Evolutionary conservation across 1,139 yeast genomes (phyloP).

Genomic region (Wickerhamomyces sp.): DNA sequence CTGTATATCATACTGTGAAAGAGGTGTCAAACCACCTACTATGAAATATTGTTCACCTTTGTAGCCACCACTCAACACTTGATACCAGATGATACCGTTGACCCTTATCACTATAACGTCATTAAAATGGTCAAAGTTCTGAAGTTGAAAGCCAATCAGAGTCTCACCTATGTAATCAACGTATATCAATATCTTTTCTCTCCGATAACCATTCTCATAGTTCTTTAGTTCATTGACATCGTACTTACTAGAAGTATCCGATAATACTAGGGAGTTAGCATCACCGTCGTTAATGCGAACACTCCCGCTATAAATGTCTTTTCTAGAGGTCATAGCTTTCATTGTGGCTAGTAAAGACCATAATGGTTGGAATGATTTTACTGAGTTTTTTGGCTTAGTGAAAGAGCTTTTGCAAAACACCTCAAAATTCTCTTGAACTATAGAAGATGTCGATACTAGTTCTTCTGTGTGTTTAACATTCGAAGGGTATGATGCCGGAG

Average conservation of each 20-base stretch:
- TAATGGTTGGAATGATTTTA: constrained; percentile 47
- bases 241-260: constrained; percentile 33
- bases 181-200: constrained; percentile 34
- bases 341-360: constrained; percentile 67
- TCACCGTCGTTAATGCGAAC: constrained; percentile 25
- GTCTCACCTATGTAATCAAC: constrained; percentile 51
- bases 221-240: constrained; percentile 33
- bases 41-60: constrained; percentile 42
- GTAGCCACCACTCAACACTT: constrained; percentile 39
- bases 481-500: constrained; percentile 19
- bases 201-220: constrained; percentile 26
- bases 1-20: constrained; percentile 65
- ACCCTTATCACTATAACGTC: constrained; percentile 44
- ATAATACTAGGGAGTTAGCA: constrained; percentile 31
- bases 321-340: constrained; percentile 48
- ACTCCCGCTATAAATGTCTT: constrained; percentile 38
- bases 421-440: constrained; percentile 54
- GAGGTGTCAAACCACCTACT: constrained; percentile 63
- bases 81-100: constrained; percentile 61
- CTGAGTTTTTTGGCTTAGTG: constrained; percentile 16
- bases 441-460: constrained; percentile 31
- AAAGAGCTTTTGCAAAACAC: constrained; percentile 36
- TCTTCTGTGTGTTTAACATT: constrained; percentile 21
- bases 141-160: constrained; percentile 43
- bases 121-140: constrained; percentile 27